phyloP scores from a whole-genome alignment of 2,329 filamentous ascomycete genomes.

The Magnaporthales sp. region DNA sequence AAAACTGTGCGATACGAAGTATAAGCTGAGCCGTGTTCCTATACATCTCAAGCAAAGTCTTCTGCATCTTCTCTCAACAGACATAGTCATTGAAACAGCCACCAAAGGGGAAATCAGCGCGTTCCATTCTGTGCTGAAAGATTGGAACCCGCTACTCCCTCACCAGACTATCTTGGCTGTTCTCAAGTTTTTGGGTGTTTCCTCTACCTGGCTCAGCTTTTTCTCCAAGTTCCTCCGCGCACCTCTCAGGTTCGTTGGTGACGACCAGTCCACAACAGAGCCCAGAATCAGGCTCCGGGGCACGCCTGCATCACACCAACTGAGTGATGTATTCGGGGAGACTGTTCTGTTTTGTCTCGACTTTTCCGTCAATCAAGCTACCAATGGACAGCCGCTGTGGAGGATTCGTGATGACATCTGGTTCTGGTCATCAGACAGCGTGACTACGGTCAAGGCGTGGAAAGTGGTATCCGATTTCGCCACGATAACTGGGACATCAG shows the following conservation, averaged over 20 bases:
- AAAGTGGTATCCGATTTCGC: conserved; percentile 45
- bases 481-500: conserved; percentile 42
- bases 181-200: conserved; percentile 50
- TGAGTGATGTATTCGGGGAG: conserved; percentile 49
- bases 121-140: conserved; percentile 36
- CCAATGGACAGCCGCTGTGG: conserved; percentile 42
- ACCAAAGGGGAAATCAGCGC: conserved; percentile 35
- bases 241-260: conserved; percentile 47
- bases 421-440: conserved; percentile 44
- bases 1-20: no score
- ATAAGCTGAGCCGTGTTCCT: conserved; percentile 18
- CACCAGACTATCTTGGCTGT: conserved; percentile 51
- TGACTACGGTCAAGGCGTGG: conserved; percentile 49
- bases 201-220: conserved; percentile 46
- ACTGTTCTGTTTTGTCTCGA: conserved; percentile 52
- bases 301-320: conserved; percentile 44
- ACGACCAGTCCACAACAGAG: conserved; percentile 37
- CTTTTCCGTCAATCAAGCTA: conserved; percentile 48
- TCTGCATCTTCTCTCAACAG: conserved; percentile 37
- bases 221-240: conserved; percentile 51
- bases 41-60: conserved; percentile 37
- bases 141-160: conserved; percentile 33
- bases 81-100: conserved; percentile 34
- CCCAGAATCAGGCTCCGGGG: conserved; percentile 41
- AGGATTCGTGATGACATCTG: conserved; percentile 57